These are phyloP conservation scores for Aspergillus avenaceus DNA, from an alignment of 495 filamentous ascomycete genomes.

Conservation along the genomic window DNA sequence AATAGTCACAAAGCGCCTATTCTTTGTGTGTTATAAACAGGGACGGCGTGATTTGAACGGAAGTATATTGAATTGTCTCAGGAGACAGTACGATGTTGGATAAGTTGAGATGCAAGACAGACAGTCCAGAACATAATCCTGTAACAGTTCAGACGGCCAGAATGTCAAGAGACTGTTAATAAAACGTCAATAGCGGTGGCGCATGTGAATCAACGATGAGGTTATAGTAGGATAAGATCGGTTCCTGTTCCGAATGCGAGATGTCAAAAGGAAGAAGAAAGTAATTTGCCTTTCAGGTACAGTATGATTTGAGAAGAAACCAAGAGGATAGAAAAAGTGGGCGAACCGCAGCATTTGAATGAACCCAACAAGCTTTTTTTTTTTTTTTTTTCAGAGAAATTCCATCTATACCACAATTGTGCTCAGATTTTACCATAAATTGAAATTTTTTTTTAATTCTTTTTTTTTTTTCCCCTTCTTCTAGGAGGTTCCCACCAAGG, in stretches of 20 bases:
- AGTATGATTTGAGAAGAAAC: background rate
- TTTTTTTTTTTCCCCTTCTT: constrained; percentile 1
- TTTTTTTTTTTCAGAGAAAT: constrained; percentile 4
- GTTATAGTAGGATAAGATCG: background rate
- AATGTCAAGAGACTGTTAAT: background rate
- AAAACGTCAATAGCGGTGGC: background rate
- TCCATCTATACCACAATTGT: constrained; percentile 1
- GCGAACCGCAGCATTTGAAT: constrained; percentile 24
- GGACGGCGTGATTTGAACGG: background rate
- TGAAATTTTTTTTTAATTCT: constrained; percentile 11
- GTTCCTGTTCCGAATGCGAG: background rate
- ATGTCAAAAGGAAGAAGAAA: background rate
- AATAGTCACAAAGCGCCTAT: no score
- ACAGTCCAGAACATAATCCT: constrained; percentile 29
- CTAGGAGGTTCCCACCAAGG: constrained; percentile 17
- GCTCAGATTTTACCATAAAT: constrained; percentile 9
- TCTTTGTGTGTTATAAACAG: background rate
- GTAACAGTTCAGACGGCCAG: background rate
- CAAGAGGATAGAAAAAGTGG: constrained; percentile 6
- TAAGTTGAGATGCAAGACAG: constrained; percentile 17
- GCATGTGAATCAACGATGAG: background rate
- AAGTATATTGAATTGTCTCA: constrained; percentile 13
- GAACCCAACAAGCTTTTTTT: constrained; percentile 12
- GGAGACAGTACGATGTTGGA: constrained; percentile 27
- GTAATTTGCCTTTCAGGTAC: background rate